Conservation (phyloP, 306 rosid genomes). For the Castanospermum australe region DNA sequence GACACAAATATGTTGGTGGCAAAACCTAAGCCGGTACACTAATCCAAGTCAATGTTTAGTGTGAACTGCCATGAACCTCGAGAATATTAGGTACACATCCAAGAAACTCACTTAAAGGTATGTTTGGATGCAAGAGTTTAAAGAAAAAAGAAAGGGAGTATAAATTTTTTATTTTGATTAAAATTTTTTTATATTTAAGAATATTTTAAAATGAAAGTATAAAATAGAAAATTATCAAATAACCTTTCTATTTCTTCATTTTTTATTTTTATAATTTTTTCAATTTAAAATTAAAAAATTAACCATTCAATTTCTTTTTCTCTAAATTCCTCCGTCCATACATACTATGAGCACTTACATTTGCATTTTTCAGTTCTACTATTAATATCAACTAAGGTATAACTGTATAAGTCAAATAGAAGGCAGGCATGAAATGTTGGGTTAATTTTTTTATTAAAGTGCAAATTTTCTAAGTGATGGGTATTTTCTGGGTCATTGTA, state of each 20-base stretch:
- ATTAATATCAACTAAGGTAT: neutral
- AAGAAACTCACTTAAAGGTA: constrained; percentile 27
- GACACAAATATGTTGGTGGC: constrained; percentile 44
- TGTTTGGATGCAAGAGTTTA: no score
- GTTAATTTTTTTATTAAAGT: neutral
- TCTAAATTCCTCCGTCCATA: no score
- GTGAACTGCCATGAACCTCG: constrained; percentile 44
- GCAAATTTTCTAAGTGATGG: neutral
- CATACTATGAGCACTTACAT: constrained; percentile 4
- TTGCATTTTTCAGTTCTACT: neutral
- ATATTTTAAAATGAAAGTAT: no score
- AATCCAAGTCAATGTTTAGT: constrained; percentile 39
- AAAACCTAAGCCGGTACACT: constrained; percentile 37
- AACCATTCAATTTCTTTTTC: no score
- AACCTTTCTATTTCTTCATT: no score
- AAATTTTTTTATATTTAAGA: no score
- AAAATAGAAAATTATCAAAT: no score
- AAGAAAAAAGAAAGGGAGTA: no score
- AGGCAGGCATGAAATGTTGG: constrained; percentile 43
- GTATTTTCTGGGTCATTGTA: neutral
- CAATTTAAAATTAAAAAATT: no score
- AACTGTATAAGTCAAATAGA: constrained; percentile 10
- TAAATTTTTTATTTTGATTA: no score
- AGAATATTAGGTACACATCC: constrained; percentile 30
- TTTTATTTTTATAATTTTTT: no score